phyloP scores from a whole-genome alignment of 805 yeast species.

The Ogataea polymorpha region DNA sequence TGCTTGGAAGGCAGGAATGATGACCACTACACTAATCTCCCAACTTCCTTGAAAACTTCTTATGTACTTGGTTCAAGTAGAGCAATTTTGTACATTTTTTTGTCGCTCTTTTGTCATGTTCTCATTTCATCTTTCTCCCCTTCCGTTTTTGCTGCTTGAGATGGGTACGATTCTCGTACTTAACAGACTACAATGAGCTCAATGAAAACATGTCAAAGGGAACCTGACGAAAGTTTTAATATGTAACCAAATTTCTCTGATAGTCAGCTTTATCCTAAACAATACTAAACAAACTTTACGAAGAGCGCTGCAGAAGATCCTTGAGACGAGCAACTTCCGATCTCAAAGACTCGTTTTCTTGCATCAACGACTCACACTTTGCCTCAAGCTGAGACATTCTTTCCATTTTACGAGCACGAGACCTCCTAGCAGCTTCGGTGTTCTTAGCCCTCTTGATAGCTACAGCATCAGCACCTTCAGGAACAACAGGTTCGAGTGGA shows the following conservation, averaged over 20 bases:
- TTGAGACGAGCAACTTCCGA: constrained; percentile 55
- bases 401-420: constrained; percentile 89
- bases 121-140: neutral
- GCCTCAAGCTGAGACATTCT: constrained; percentile 81
- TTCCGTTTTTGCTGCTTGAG: no score
- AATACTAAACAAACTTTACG: neutral
- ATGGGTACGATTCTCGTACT: no score
- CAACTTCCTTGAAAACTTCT: constrained; percentile 3
- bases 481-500: constrained; percentile 70
- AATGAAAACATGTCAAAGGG: no score
- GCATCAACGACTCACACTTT: constrained; percentile 62
- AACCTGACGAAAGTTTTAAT: neutral
- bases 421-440: constrained; percentile 96
- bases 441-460: constrained; percentile 90
- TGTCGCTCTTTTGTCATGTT: no score
- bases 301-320: constrained; percentile 28
- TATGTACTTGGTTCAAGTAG: neutral
- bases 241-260: neutral
- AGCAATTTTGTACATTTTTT: neutral
- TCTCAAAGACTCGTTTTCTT: constrained; percentile 57
- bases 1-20: constrained; percentile 93
- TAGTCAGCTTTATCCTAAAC: neutral
- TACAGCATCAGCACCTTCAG: constrained; percentile 58
- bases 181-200: no score
- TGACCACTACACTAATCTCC: constrained; percentile 80